Evolutionary conservation across 2,329 filamentous ascomycete species (phyloP).

Genomic region (Penicillium crustosum): DNA sequence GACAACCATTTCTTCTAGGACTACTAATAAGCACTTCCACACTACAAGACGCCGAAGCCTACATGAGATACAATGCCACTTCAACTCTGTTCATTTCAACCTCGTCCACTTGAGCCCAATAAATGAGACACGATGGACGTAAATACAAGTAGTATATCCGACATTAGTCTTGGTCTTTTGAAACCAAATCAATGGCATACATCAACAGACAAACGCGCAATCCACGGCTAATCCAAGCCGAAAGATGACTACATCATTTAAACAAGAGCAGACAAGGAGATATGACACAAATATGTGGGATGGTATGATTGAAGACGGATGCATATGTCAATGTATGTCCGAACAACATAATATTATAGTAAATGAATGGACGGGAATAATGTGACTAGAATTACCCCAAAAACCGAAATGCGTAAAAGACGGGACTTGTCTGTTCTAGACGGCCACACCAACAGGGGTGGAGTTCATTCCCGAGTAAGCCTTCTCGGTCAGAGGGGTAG

Average conservation of each 20-base stretch:
- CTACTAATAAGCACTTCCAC: neutral
- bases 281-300: neutral
- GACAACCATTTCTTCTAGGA: neutral
- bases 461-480: conserved; percentile 24
- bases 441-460: conserved; percentile 31
- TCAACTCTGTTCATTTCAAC: neutral
- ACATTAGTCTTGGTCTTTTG: neutral
- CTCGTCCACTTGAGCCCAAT: neutral
- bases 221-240: neutral
- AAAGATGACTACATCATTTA: neutral
- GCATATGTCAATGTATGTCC: conserved; percentile 3
- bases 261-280: neutral
- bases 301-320: conserved; percentile 3
- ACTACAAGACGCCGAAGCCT: neutral
- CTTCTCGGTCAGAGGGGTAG: conserved; percentile 20
- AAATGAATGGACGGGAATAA: conserved; percentile 23
- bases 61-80: neutral
- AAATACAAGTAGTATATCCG: neutral
- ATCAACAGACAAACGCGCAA: neutral
- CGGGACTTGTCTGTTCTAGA: conserved; percentile 17
- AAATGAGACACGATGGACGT: neutral
- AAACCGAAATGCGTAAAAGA: neutral
- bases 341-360: conserved; percentile 4
- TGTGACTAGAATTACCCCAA: conserved; percentile 9
- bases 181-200: neutral